phyloP scores from a whole-genome alignment of 208 protist species.

The Trypanosoma grayi region DNA sequence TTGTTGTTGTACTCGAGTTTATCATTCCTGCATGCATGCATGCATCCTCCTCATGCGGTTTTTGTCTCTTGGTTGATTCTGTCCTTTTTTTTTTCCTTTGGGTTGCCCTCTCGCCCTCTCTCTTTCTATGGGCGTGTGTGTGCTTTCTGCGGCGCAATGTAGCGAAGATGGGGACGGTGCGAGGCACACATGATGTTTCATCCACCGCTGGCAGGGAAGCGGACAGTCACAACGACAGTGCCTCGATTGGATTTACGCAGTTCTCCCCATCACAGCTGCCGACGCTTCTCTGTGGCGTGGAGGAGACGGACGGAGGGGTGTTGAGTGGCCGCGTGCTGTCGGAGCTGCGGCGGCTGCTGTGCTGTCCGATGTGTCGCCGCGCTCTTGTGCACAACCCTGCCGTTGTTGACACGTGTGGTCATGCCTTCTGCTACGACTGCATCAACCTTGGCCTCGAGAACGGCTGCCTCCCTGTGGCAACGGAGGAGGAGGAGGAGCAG shows the following conservation, averaged over 20 bases:
- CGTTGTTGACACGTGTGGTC: constrained; percentile 65
- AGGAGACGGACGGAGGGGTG: not conserved
- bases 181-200: constrained; percentile 2
- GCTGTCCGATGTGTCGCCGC: constrained; percentile 50
- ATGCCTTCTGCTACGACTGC: constrained; percentile 74
- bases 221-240: not conserved
- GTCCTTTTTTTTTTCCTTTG: constrained; percentile 2
- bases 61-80: not conserved
- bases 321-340: constrained; percentile 35
- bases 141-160: not conserved
- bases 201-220: constrained; percentile 1
- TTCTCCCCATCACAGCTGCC: constrained; percentile 13
- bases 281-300: not conserved
- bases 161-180: not conserved
- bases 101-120: not conserved
- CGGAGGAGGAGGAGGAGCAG: constrained; percentile 32
- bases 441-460: constrained; percentile 66
- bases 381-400: constrained; percentile 39
- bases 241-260: constrained; percentile 3
- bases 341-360: constrained; percentile 7
- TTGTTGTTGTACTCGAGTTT: no score
- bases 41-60: no score
- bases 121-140: not conserved
- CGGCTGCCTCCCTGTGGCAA: constrained; percentile 33
- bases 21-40: no score